These are phyloP conservation scores for Pyrus betulifolia DNA, from an alignment of 306 rosid genomes.

Conservation along the genomic window DNA sequence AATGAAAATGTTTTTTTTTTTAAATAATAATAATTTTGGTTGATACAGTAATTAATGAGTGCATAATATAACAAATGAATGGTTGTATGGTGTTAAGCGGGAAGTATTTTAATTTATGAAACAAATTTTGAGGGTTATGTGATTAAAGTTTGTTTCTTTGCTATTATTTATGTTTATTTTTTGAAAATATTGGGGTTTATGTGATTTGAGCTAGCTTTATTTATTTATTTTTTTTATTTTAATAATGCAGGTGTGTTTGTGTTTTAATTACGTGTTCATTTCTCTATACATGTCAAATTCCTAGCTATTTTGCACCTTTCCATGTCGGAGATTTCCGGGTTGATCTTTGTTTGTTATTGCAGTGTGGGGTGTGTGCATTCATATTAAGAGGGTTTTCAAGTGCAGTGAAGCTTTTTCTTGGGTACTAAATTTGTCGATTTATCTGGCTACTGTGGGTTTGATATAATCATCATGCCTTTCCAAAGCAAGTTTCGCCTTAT, in stretches of 20 bases:
- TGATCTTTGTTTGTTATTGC: background rate
- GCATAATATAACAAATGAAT: background rate
- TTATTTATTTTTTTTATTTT: too few species aligned
- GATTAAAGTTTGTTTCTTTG: background rate
- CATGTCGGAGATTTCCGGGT: background rate
- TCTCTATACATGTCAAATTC: background rate
- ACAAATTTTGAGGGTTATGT: background rate
- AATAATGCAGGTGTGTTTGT: background rate
- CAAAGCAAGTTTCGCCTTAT: conserved; percentile 39
- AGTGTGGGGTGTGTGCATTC: background rate
- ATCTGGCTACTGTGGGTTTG: conserved; percentile 9
- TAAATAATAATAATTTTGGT: background rate
- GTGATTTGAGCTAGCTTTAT: background rate
- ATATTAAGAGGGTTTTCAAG: background rate
- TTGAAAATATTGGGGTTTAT: background rate
- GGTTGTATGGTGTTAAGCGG: background rate
- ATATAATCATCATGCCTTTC: conserved; percentile 36
- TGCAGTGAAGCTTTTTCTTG: background rate
- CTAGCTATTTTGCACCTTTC: background rate
- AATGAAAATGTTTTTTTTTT: background rate
- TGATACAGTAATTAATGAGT: background rate
- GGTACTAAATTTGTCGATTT: background rate
- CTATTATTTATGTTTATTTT: too few species aligned
- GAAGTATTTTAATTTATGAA: background rate
- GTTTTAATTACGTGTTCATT: background rate